phyloP scores from a whole-genome alignment of 805 yeast genomes.

The Starmerella etchellsii region DNA sequence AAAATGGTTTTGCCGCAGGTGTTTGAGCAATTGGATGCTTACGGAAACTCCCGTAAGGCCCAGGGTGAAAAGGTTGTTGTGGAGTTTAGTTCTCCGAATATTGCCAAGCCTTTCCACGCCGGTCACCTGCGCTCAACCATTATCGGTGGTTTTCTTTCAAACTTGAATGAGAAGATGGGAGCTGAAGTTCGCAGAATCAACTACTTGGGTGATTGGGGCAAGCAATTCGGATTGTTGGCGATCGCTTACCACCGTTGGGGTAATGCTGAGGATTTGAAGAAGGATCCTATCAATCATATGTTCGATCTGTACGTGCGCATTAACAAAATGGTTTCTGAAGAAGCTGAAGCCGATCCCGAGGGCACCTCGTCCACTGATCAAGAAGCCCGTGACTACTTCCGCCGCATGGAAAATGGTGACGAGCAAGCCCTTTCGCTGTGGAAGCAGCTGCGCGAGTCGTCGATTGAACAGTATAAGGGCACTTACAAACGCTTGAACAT shows the following conservation, averaged over 20 bases:
- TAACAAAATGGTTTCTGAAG: constrained; percentile 60
- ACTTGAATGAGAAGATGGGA: constrained; percentile 79
- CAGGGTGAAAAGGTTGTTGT: constrained; percentile 55
- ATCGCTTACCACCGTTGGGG: constrained; percentile 87
- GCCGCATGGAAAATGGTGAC: constrained; percentile 88
- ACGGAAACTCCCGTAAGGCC: constrained; percentile 68
- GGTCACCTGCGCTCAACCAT: constrained; percentile 97
- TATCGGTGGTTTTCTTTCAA: constrained; percentile 89
- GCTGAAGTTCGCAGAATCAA: constrained; percentile 88
- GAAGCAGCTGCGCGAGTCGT: constrained; percentile 80
- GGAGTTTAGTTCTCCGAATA: constrained; percentile 95
- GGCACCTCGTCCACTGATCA: constrained; percentile 51
- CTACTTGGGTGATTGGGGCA: constrained; percentile 99
- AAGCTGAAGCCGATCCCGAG: constrained; percentile 45
- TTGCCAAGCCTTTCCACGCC: constrained; percentile 99
- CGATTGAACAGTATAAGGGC: constrained; percentile 70
- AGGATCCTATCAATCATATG: constrained; percentile 85
- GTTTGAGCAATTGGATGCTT: constrained; percentile 43
- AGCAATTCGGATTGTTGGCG: constrained; percentile 92
- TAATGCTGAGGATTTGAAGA: constrained; percentile 49
- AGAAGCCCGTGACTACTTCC: constrained; percentile 77
- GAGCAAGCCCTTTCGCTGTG: constrained; percentile 62
- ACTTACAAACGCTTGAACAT: constrained; percentile 91
- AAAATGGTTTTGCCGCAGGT: constrained; percentile 58
- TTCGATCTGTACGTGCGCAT: constrained; percentile 86